These are phyloP conservation scores for Eudorina sp. DNA, from an alignment of 139 green algal genomes.

Conservation along the genomic window DNA sequence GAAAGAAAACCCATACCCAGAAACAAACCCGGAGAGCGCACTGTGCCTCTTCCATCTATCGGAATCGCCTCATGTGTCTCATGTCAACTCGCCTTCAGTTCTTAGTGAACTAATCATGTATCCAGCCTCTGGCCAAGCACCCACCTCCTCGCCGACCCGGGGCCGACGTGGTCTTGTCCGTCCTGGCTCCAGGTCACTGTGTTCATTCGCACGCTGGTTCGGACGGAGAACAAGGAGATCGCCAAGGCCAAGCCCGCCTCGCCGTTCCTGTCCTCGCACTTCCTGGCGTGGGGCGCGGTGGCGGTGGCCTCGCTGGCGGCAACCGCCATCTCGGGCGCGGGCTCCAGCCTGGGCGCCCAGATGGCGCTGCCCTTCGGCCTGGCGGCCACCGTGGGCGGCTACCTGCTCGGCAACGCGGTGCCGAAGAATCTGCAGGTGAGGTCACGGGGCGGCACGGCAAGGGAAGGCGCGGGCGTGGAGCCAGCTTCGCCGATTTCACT, in stretches of 20 bases:
- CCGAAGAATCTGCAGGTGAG: slow-evolving; percentile 58
- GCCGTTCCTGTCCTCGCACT: slow-evolving; percentile 73
- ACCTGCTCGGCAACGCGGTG: slow-evolving; percentile 71
- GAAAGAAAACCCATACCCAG: too few relatives aligned
- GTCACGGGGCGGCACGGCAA: too few relatives aligned
- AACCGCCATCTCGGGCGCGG: slow-evolving; percentile 37
- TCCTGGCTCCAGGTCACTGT: slow-evolving; percentile 70
- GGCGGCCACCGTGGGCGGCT: slow-evolving; percentile 74
- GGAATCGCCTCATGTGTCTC: too few relatives aligned
- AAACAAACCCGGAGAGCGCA: too few relatives aligned
- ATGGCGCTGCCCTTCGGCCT: slow-evolving; percentile 71
- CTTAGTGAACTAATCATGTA: too few relatives aligned
- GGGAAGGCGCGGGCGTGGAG: too few relatives aligned
- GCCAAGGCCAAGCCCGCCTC: slow-evolving; percentile 58
- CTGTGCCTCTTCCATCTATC: too few relatives aligned
- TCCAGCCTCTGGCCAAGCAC: too few relatives aligned
- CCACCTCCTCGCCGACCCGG: too few relatives aligned
- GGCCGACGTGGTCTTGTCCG: too few relatives aligned
- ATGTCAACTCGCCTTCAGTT: too few relatives aligned
- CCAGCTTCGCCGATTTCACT: too few relatives aligned
- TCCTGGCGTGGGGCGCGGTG: slow-evolving; percentile 67
- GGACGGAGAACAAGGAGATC: slow-evolving; percentile 70
- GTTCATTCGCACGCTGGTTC: slow-evolving; percentile 68
- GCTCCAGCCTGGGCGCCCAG: not conserved
- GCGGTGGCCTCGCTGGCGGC: slow-evolving; percentile 41